phyloP scores from a whole-genome alignment of 2,329 filamentous ascomycete genomes.

The Colletotrichum navitas region DNA sequence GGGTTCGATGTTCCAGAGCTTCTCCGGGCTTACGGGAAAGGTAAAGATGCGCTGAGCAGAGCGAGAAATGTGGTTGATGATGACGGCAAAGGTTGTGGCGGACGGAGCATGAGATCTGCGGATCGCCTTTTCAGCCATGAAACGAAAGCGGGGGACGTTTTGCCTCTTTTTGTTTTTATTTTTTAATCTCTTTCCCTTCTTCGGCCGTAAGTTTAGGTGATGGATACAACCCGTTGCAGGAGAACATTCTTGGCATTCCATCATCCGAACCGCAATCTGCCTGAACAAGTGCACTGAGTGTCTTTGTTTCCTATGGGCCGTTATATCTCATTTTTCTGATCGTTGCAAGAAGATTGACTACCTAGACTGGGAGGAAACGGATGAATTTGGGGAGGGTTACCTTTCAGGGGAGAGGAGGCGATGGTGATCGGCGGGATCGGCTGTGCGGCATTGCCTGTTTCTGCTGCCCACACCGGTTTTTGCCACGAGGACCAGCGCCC shows the following conservation, averaged over 20 bases:
- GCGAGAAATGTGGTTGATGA: not conserved
- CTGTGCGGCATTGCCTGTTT: constrained; percentile 30
- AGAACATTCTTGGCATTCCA: not conserved
- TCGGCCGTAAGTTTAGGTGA: not conserved
- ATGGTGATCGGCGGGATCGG: constrained; percentile 41
- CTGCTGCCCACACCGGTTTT: not conserved
- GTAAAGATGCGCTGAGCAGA: constrained; percentile 3
- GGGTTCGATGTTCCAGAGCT: constrained; percentile 19
- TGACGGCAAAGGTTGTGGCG: constrained; percentile 1
- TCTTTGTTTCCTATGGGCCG: not conserved
- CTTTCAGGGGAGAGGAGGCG: constrained; percentile 31
- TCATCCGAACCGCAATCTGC: not conserved
- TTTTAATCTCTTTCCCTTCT: not conserved
- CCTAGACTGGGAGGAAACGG: not conserved
- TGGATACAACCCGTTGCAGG: not conserved
- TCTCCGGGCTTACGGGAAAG: not conserved
- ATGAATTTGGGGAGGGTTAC: constrained; percentile 7
- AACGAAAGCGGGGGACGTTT: constrained; percentile 13
- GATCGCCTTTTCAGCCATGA: not conserved
- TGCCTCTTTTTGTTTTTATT: not conserved
- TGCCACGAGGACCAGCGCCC: not conserved
- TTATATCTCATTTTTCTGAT: not conserved
- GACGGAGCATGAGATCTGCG: constrained; percentile 5
- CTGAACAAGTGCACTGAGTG: not conserved
- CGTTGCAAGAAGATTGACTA: not conserved